These are phyloP conservation scores for Sutorius australiensis DNA, from an alignment of 768 basidiomycete species.

Conservation along the genomic window DNA sequence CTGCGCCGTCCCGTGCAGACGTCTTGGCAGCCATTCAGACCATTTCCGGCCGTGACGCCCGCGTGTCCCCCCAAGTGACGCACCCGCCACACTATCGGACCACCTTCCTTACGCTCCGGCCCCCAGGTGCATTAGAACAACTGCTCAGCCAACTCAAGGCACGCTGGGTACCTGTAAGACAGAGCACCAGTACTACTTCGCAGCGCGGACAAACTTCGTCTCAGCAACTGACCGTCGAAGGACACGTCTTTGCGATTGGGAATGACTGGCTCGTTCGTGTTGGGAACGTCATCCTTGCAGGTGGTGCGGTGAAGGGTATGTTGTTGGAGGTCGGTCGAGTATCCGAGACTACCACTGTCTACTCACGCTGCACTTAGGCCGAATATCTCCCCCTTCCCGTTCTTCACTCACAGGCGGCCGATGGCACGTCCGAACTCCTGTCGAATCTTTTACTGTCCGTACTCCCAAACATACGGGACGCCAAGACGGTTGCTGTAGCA, in stretches of 20 bases:
- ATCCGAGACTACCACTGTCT: background rate
- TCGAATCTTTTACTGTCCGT: conserved; percentile 73
- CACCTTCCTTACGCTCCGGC: conserved; percentile 72
- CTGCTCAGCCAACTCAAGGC: conserved; percentile 70
- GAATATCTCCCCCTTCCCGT: conserved; percentile 78
- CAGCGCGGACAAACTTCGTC: conserved; percentile 49
- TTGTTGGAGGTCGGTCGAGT: conserved; percentile 60
- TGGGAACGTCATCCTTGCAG: conserved; percentile 72
- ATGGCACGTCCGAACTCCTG: conserved; percentile 69
- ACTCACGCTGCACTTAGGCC: conserved; percentile 43
- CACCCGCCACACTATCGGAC: conserved; percentile 61
- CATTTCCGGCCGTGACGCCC: conserved; percentile 13
- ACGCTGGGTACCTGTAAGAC: conserved; percentile 70
- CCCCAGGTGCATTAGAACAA: conserved; percentile 73
- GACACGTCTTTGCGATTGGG: conserved; percentile 69
- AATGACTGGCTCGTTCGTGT: conserved; percentile 79
- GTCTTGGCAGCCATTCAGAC: conserved; percentile 39
- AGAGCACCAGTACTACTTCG: conserved; percentile 34
- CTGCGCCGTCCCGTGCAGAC: conserved; percentile 65
- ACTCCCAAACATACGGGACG: conserved; percentile 67
- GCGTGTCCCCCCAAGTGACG: conserved; percentile 14
- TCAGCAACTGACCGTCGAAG: conserved; percentile 71
- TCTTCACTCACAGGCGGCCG: conserved; percentile 58
- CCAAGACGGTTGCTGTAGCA: conserved; percentile 73
- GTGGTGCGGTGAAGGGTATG: conserved; percentile 79